Evolutionary conservation across 768 basidiomycete genomes (phyloP), one percentile per base, ranked within the genome.

Genomic region (Aureoboletus auriporus): DNA sequence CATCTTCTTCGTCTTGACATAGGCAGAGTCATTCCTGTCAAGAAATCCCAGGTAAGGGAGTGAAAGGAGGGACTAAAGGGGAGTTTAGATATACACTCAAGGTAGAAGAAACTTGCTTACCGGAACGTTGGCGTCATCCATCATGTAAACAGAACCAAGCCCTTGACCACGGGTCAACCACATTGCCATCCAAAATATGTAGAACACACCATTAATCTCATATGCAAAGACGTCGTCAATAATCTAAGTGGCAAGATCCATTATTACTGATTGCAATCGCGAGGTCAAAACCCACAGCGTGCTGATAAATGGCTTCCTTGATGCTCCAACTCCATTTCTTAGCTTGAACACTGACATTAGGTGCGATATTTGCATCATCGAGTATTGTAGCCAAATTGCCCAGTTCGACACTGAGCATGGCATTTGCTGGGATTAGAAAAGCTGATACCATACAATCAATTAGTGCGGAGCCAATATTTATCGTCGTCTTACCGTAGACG

Each of bases 121-220:
- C 5, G 88, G 88, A 37, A 90, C 88, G 54, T 90, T 90, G 6
- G 88, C 88, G 55, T 90, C 88, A 55, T 89, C 88, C 88, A 89
- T 89, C 16, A 88, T 78, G 63, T 88, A 87, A 48, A 79, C 71
- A 9, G 80, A 77, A 30, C 87, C 84, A 42, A 84, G 75, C 8
- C 86, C 82, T 83, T 51, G 12, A 27, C 29, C 16, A 44, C 12
- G 13, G 30, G 14, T 46, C 41, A 44, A 39, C 39, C 16, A 39
- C 14, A 26, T 23, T 26, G 37, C 9, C 27, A 38, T 14, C 27
- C 8, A 26, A 6, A 39, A 30, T 11, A 36, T 16, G 36, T 34
- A 13, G 14, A 44, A 52, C 61, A 46, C 52, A 80, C 82, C 88
- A 58, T 90, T 87, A 0, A 78, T 81, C 63, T 89, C 88, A 51